A percentile compares a stretch with the other conserved stretches of the same genome.
These are phyloP conservation scores for Cucumis cinereus DNA, from an alignment of 306 rosid species.

Conservation along the genomic window DNA sequence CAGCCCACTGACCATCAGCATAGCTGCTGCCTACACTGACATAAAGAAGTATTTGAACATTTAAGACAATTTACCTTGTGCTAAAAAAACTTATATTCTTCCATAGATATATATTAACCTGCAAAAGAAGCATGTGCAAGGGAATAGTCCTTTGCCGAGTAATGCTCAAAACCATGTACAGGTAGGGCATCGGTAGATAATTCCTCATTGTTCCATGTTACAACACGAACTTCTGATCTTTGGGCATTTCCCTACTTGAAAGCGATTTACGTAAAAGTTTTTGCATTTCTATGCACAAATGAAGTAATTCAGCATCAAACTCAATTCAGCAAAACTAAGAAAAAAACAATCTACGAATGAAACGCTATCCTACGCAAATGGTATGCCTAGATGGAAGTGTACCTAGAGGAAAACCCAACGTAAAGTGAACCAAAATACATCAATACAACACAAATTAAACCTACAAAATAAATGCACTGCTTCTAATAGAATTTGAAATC, in stretches of 20 bases:
- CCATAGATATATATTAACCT: slow-evolving; percentile 41
- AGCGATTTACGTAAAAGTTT: slow-evolving; percentile 13
- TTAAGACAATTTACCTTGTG: slow-evolving; percentile 12
- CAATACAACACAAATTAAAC: neutral
- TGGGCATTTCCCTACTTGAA: slow-evolving; percentile 87
- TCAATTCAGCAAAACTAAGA: too few relatives aligned
- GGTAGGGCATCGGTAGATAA: slow-evolving; percentile 95
- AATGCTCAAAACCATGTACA: slow-evolving; percentile 88
- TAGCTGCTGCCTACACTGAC: slow-evolving; percentile 88
- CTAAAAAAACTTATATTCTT: slow-evolving; percentile 16
- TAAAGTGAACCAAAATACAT: neutral
- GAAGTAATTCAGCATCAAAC: too few relatives aligned
- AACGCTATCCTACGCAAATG: too few relatives aligned
- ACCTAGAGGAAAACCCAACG: neutral
- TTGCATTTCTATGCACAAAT: too few relatives aligned
- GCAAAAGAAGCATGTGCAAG: slow-evolving; percentile 98
- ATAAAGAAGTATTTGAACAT: slow-evolving; percentile 22
- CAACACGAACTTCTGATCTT: slow-evolving; percentile 86
- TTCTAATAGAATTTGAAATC: neutral
- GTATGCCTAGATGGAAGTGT: too few relatives aligned
- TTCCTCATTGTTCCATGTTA: slow-evolving; percentile 88
- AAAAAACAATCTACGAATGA: too few relatives aligned
- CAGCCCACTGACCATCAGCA: slow-evolving; percentile 99
- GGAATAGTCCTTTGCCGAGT: slow-evolving; percentile 90
- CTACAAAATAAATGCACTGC: neutral